phyloP scores from a whole-genome alignment of 2,329 filamentous ascomycete species.

The Fusarium secorum region DNA sequence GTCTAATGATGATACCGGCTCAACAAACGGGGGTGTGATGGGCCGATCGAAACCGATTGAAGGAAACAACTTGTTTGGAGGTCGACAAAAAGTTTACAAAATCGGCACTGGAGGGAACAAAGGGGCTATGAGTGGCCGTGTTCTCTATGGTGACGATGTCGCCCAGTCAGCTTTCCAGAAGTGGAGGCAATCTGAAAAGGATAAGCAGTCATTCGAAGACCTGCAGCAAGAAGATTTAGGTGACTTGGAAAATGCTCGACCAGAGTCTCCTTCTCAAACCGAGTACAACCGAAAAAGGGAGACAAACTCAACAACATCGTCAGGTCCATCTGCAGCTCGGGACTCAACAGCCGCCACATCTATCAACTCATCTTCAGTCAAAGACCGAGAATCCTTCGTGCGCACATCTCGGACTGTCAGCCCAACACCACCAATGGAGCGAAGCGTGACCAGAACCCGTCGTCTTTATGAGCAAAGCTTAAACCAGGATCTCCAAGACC shows the following conservation, averaged over 20 bases:
- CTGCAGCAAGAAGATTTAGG: slow-evolving; percentile 27
- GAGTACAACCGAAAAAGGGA: slow-evolving; percentile 80
- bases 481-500: slow-evolving; percentile 80
- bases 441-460: slow-evolving; percentile 73
- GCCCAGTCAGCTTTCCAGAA: slow-evolving; percentile 84
- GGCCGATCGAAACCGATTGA: slow-evolving; percentile 81
- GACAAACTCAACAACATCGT: slow-evolving; percentile 86
- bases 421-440: slow-evolving; percentile 61
- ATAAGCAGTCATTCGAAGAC: slow-evolving; percentile 54
- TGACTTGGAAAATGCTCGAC: slow-evolving; percentile 42
- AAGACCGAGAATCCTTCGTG: slow-evolving; percentile 57
- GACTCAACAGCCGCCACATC: slow-evolving; percentile 91
- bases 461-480: slow-evolving; percentile 85
- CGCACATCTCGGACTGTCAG: slow-evolving; percentile 48
- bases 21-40: slow-evolving; percentile 77
- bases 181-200: slow-evolving; percentile 69
- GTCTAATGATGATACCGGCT: slow-evolving; percentile 76
- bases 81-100: slow-evolving; percentile 94
- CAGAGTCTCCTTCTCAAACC: slow-evolving; percentile 59
- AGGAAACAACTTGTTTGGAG: slow-evolving; percentile 92
- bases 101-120: slow-evolving; percentile 66
- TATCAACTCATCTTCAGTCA: slow-evolving; percentile 63
- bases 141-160: slow-evolving; percentile 88
- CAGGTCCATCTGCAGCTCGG: slow-evolving; percentile 69
- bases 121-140: slow-evolving; percentile 69